These are phyloP conservation scores for Cokeromyces recurvatus DNA, from an alignment of 371 early-diverging fungal species.

Conservation along the genomic window DNA sequence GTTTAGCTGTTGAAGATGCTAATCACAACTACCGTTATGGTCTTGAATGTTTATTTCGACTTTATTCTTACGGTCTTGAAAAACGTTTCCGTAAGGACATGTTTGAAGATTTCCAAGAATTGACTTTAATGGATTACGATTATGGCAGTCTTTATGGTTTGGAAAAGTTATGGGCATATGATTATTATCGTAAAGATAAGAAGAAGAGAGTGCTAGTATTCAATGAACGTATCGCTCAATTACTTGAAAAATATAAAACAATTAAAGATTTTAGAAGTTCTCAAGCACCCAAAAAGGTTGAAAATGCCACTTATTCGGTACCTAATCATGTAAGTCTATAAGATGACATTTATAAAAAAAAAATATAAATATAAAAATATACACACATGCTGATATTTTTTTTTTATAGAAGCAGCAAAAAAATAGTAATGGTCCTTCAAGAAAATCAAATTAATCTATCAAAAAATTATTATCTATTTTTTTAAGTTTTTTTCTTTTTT, in stretches of 20 bases:
- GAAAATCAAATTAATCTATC: no score
- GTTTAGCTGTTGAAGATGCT: slow-evolving; percentile 87
- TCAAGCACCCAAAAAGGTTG: slow-evolving; percentile 6
- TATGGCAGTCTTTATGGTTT: slow-evolving; percentile 73
- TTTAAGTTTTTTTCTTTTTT: no score
- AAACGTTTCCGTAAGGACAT: slow-evolving; percentile 72
- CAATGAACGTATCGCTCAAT: slow-evolving; percentile 48
- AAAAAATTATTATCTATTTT: no score
- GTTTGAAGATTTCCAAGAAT: slow-evolving; percentile 76
- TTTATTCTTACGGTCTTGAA: slow-evolving; percentile 88
- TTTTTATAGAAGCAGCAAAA: no score
- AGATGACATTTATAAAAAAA: no score
- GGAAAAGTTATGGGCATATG: slow-evolving; percentile 92
- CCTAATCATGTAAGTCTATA: slow-evolving; percentile 48
- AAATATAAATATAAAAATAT: no score
- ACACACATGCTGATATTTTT: no score
- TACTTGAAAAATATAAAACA: slow-evolving; percentile 58
- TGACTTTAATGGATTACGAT: slow-evolving; percentile 67
- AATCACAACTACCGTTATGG: slow-evolving; percentile 79
- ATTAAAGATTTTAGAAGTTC: slow-evolving; percentile 60
- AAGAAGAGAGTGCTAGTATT: slow-evolving; percentile 41
- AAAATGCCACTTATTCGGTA: slow-evolving; percentile 14
- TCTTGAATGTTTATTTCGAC: slow-evolving; percentile 85
- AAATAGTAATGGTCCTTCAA: no score
- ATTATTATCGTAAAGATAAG: slow-evolving; percentile 77